Evolutionary conservation across 1,284 basidiomycete species (phyloP), one percentile per base, ranked within the genome.

Genomic region (Apiotrichum laibachii): DNA sequence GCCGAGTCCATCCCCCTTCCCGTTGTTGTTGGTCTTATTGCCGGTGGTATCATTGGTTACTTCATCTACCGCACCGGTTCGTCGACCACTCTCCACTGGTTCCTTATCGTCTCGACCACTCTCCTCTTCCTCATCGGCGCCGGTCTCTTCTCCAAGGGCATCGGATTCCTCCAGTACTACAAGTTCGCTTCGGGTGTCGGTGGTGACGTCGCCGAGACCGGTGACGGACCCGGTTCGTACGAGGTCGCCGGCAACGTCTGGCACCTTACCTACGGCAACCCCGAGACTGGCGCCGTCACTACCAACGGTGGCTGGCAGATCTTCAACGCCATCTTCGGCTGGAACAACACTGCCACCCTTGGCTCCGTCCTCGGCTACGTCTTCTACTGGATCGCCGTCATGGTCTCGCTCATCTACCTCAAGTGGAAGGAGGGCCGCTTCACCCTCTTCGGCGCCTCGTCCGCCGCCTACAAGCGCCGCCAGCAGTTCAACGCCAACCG

Each of bases 101-200:
- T 94, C 86, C 82, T 95, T 53, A 79, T 95, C 72, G 81, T 85
- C 60, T 95, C 93, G 82, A 94, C 93, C 55, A 89, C 89, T 81
- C 80, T 96, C 68, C 80, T 96, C 53, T 84, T 95, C 66, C 85
- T 96, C 70, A 92, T 96, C 77, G 92, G 93, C 43, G 88, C 92
- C 0, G 93, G 92, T 18, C 84, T 96, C 46, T 90, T 93, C 80
- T 87, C 85, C 67, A 87, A 84, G 74, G 81, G 85, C 8, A 81
- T 79, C 50, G 75, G 85, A 64, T 80, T 83, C 50, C 90, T 92
- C 79, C 79, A 94, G 73, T 77, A 81, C 65, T 81, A 92, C 73
- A 56, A 57, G 42, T 79, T 79, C 51, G 69, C 72, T 31, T 45
- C 59, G 34, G 73, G 81, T 39, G 85, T 94, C 49, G 91, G 92